Base-by-base conservation (phyloP, 805 yeast genomes). In the Candida andamanensis region DNA sequence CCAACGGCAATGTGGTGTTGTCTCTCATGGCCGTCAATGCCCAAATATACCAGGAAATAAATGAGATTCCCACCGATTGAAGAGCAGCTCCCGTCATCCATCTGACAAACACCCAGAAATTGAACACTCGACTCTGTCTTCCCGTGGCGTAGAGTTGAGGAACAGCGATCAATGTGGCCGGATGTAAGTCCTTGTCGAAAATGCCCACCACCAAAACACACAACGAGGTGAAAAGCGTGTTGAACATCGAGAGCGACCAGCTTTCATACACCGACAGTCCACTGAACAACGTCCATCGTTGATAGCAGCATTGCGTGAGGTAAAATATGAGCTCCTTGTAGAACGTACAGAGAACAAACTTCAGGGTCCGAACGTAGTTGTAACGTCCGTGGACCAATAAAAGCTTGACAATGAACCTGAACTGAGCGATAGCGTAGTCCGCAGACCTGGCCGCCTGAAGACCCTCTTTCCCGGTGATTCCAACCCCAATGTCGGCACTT, bases 391-490 rank as follows among this genome's bases (percentile, higher is more conserved):
- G 95, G 6, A 94, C 98, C 28, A 92, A 67, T 26, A 92, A 63
- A 30, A 92, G 62, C 56, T 92, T 92, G 36, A 83, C 62, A 37
- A 92, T 60, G 52, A 74, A 92, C 38, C 95, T 67, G 60, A 92
- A 92, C 54, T 92, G 98, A 0, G 94, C 99, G 52, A 92, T 83
- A 1, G 97, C 80, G 50, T 85, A 92, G 58, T 92, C 99, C 0
- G 97, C 80, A 0, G 95, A 73, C 46, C 98, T 69, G 0, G 98
- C 95, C 0, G 98, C 98, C 50, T 92, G 98, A 26, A 92, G 63
- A 2, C 98, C 98, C 59, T 92, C 98, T 46, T 82, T 84, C 22
- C 98, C 99, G 1, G 97, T 89, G 32, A 92, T 92, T 17, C 98
- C 98, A 41, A 92, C 76, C 17, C 99, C 99, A 35, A 92, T 86